Conservation (phyloP, 164 flowering plant species). For the Piper longum region DNA sequence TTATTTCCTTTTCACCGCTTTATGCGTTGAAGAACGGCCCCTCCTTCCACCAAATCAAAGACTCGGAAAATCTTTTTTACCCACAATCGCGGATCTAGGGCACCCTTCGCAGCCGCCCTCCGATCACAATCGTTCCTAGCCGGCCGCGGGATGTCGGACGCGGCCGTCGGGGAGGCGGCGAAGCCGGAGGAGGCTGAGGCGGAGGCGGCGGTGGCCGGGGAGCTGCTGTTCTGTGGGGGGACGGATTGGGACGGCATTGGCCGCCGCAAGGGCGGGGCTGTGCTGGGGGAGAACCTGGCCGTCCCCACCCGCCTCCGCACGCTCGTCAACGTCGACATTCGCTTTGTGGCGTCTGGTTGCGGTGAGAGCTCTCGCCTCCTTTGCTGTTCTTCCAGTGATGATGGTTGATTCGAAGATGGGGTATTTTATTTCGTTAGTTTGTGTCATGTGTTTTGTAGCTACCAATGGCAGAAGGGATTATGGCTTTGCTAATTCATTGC, state of each 20-base stretch:
- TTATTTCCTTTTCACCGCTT: no score
- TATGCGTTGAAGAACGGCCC: no score
- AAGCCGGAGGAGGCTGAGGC: slow-evolving; percentile 24
- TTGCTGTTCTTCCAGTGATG: not conserved
- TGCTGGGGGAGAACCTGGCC: slow-evolving; percentile 42
- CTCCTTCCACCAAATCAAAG: no score
- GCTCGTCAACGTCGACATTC: slow-evolving; percentile 64
- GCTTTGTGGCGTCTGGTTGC: slow-evolving; percentile 76
- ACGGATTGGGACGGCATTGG: slow-evolving; percentile 73
- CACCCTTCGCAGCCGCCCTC: no score
- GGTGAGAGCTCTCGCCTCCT: slow-evolving; percentile 23
- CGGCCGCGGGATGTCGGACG: not conserved
- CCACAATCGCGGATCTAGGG: no score
- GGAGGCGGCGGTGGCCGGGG: slow-evolving; percentile 36
- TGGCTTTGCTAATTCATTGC: no score
- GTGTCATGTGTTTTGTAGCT: no score
- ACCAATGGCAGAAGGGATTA: no score
- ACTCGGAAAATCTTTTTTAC: no score
- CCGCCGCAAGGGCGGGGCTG: slow-evolving; percentile 16
- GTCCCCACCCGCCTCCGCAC: slow-evolving; percentile 78
- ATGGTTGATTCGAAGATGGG: no score
- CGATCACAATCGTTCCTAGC: no score
- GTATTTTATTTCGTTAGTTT: no score
- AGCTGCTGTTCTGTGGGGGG: slow-evolving; percentile 81
- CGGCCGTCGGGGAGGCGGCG: slow-evolving; percentile 25